Base-by-base conservation (phyloP, 768 basidiomycete genomes). In the Dioszegia crocea region DNA sequence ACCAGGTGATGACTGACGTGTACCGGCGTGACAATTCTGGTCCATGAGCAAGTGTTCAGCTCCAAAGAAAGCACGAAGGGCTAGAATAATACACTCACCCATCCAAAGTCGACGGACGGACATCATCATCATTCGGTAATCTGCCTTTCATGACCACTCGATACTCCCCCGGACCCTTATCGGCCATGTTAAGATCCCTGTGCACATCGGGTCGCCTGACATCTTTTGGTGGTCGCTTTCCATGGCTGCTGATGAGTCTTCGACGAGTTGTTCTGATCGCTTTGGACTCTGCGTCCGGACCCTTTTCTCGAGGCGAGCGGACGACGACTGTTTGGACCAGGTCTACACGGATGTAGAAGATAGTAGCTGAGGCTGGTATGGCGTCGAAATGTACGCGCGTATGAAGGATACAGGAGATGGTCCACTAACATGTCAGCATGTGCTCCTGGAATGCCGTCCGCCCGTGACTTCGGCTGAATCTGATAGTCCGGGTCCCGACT, bases 81-180 rank as follows among this genome's bases (percentile, higher is more conserved):
- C n/a, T n/a, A n/a, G n/a, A n/a, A 19, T 10, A 27, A 16, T 21
- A n/a, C n/a, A 36, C 66, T 52, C 24, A 68, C 65, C 63, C 62
- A 26, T 58, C 52, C n/a, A 64, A 24, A 17, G 64, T 69, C 11
- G 65, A 56, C 17, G 70, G 70, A 44, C 70, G 56, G 9, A 52
- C 51, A 29, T 56, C 51, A 6, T 50, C 57, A 56, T 72, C 70
- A 53, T 65, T 55, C 11, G 70, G 70, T 40, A 65, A 53, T 43
- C 70, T 55, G 45, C 64, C 64, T 45, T 62, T 67, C 14, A 38
- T 41, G 5, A 59, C 59, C 10, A 57, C 27, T 2, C 23, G 46
- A 14, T 50, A 59, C 36, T 63, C 65, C 23, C 52, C 60, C 21
- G 62, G 43, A 21, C 29, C 27, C 4, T 47, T 55, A 4, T 53